A percentile compares a stretch with the other conserved stretches of the same genome.
Evolutionary conservation across 805 yeast species (phyloP).

Genomic region (Cyberlindnera subsufficiens): DNA sequence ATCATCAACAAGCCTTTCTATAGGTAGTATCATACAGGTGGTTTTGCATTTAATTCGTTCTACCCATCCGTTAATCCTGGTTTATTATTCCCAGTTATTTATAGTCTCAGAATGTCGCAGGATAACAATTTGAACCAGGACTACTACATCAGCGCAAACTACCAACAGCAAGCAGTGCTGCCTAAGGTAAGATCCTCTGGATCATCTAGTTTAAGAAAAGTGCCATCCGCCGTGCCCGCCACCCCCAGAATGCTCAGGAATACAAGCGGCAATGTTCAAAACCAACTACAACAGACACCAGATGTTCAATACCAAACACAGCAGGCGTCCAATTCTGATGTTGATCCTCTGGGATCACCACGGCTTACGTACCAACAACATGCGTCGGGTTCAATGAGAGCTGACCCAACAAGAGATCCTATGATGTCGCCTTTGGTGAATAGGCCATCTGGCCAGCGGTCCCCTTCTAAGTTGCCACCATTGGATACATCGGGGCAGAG

Average conservation of each 20-base stretch:
- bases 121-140: slow-evolving; percentile 15
- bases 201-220: slow-evolving; percentile 9
- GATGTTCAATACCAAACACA: slow-evolving; percentile 2
- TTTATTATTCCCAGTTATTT: no score
- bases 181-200: slow-evolving; percentile 22
- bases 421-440: background rate
- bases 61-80: no score
- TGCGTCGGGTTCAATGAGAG: no score
- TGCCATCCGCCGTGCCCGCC: slow-evolving; percentile 42
- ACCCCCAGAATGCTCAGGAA: slow-evolving; percentile 67
- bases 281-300: slow-evolving; percentile 2
- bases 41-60: no score
- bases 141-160: slow-evolving; percentile 21
- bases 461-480: slow-evolving; percentile 11
- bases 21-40: no score
- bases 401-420: background rate
- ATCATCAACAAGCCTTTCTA: no score
- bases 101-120: slow-evolving; percentile 8
- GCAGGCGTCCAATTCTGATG: background rate
- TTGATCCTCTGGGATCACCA: no score
- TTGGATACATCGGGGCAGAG: slow-evolving; percentile 4
- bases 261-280: slow-evolving; percentile 35
- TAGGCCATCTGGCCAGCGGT: background rate
- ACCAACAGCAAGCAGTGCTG: slow-evolving; percentile 15
- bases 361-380: no score